Evolutionary conservation across 2,329 filamentous ascomycete genomes (phyloP).

Genomic region (Dryadomyces sulphureus): DNA sequence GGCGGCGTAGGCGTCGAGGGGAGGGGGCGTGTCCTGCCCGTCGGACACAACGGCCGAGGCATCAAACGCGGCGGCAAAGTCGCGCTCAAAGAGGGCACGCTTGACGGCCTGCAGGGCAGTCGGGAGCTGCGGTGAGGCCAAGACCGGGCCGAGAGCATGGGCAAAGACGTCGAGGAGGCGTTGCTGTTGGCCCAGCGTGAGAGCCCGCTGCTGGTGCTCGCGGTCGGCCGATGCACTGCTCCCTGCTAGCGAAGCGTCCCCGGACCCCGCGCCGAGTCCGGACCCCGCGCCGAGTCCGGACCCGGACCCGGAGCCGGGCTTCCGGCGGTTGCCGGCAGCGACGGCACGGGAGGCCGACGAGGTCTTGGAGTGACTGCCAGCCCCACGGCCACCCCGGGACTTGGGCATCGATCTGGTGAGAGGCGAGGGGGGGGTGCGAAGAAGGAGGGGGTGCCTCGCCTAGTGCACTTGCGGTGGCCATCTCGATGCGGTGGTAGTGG

Average conservation of each 20-base stretch:
- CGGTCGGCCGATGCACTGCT: neutral
- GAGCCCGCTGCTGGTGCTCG: conserved; percentile 1
- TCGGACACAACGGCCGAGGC: neutral
- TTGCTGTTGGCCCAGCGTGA: conserved; percentile 8
- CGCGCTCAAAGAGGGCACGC: conserved; percentile 67
- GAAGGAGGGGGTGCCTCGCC: neutral
- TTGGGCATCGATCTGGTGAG: neutral
- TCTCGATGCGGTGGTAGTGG: too few relatives aligned
- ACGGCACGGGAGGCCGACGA: neutral
- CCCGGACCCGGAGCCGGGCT: neutral
- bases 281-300: neutral
- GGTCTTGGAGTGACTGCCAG: neutral
- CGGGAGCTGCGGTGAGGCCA: conserved; percentile 32
- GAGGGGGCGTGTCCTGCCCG: neutral
- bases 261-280: neutral
- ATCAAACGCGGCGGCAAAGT: conserved; percentile 71
- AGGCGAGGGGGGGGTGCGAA: neutral
- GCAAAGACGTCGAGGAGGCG: conserved; percentile 56
- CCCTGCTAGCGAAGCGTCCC: too few relatives aligned
- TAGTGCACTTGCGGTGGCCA: neutral
- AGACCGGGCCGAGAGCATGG: conserved; percentile 40
- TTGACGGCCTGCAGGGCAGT: conserved; percentile 67
- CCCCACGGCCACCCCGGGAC: neutral
- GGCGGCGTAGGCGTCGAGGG: conserved; percentile 70
- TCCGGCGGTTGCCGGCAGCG: neutral